Percentiles rank a stretch among this genome's conserved stretches.
Conservation (phyloP, 139 green algal species). For the Tetraselmis chui region DNA sequence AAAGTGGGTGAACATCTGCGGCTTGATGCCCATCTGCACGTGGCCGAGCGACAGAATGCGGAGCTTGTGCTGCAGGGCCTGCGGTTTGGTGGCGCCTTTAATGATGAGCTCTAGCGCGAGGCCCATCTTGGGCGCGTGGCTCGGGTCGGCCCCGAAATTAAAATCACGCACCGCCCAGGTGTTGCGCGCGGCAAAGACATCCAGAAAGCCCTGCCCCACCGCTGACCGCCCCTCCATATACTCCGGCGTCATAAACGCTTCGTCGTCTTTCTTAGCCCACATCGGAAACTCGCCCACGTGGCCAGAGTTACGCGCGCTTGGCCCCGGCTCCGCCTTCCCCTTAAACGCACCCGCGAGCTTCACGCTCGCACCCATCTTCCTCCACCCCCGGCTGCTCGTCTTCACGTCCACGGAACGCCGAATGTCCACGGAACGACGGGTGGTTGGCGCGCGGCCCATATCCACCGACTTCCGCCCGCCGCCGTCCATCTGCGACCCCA, state of each 20-base stretch:
- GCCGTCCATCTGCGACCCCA: neutral
- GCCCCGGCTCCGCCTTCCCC: neutral
- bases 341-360: neutral
- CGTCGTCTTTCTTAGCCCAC: neutral
- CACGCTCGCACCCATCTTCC: neutral
- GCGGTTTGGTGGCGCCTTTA: neutral
- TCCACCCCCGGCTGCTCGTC: neutral
- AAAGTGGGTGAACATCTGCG: neutral
- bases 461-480: neutral
- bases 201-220: neutral
- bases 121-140: neutral
- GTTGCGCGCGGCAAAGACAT: neutral
- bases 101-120: neutral
- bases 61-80: neutral
- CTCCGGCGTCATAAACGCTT: neutral
- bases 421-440: neutral
- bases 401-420: neutral
- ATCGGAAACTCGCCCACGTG: neutral
- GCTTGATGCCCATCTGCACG: neutral
- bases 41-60: neutral
- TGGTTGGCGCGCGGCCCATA: neutral
- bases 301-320: neutral
- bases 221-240: neutral
- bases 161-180: neutral
- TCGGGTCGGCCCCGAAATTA: neutral